Conservation (phyloP, 2,329 filamentous ascomycete genomes). For the Orbilia quercus region DNA sequence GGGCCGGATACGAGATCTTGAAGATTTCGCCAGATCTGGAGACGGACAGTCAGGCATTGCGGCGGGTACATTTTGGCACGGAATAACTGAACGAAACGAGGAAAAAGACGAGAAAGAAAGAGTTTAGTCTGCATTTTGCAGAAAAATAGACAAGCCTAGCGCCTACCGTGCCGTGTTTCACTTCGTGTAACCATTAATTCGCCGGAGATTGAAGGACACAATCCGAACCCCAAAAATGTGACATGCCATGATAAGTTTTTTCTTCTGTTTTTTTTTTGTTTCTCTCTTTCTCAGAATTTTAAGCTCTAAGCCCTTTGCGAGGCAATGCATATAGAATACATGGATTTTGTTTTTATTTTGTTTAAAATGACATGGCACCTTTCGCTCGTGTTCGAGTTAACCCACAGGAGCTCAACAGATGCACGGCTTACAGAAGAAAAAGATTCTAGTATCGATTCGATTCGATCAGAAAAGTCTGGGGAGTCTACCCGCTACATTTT, state of each 20-base stretch:
- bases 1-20: slow-evolving; percentile 31
- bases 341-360: no score
- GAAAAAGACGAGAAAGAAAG: no score
- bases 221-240: slow-evolving; percentile 20
- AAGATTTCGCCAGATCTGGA: slow-evolving; percentile 27
- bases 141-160: background rate
- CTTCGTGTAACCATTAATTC: slow-evolving; percentile 24
- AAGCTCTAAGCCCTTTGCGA: background rate
- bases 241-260: background rate
- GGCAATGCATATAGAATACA: background rate
- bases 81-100: background rate
- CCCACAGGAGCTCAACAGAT: no score
- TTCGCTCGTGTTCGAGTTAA: no score
- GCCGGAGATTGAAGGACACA: background rate
- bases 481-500: no score
- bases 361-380: no score
- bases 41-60: slow-evolving; percentile 18
- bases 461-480: no score
- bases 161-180: slow-evolving; percentile 32
- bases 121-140: background rate
- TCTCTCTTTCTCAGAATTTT: no score
- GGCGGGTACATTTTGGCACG: background rate
- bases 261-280: no score
- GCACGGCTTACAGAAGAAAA: no score
- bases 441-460: no score